Conservation (phyloP, 75 land plant genomes). For the Adiantum capillusveneris region DNA sequence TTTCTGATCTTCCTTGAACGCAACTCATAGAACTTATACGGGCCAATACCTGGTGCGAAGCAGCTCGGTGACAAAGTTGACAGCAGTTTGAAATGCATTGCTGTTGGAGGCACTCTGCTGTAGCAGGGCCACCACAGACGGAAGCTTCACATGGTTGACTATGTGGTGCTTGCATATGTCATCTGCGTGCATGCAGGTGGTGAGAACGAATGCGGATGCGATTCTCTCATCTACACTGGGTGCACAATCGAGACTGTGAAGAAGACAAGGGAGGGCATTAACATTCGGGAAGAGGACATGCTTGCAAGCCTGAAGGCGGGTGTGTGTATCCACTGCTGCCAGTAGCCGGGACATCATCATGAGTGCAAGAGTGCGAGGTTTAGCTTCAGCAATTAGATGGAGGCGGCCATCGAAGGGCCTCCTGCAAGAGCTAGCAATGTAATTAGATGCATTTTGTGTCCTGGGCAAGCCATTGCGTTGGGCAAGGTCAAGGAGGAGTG, state of each 20-base stretch:
- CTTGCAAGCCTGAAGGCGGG: constrained; percentile 1
- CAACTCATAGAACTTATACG: too few species aligned
- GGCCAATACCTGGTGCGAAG: background rate
- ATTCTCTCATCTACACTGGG: background rate
- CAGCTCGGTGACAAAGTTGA: background rate
- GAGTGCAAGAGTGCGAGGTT: background rate
- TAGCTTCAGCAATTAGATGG: background rate
- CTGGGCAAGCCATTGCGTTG: background rate
- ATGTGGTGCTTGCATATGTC: background rate
- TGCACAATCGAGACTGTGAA: background rate
- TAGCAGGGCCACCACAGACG: background rate
- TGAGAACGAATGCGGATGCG: background rate
- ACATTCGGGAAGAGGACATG: background rate
- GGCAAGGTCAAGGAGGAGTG: background rate
- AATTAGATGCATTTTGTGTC: background rate
- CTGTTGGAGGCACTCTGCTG: background rate
- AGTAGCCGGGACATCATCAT: background rate
- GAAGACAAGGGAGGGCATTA: background rate
- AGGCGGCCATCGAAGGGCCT: background rate
- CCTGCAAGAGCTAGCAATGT: background rate
- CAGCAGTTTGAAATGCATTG: background rate
- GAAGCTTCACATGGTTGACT: background rate
- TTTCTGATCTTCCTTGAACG: too few species aligned
- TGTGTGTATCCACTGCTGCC: background rate
- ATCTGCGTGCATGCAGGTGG: constrained; percentile 1